Percentiles rank a stretch among this genome's conserved stretches.
These are phyloP conservation scores for Apiotrichum veenhuisii DNA, from an alignment of 1,284 basidiomycete species.

Conservation along the genomic window DNA sequence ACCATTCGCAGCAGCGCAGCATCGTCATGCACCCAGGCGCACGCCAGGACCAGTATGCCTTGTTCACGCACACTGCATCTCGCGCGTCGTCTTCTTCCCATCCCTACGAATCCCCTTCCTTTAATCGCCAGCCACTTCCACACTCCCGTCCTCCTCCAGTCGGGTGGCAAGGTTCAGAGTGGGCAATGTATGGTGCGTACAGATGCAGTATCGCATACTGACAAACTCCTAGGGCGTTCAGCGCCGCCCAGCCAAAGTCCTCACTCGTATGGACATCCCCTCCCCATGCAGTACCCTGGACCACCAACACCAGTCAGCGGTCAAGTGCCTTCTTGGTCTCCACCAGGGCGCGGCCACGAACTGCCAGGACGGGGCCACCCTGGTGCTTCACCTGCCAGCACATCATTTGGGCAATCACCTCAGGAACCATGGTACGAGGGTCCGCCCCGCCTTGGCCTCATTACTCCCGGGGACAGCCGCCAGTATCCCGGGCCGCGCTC, in stretches of 20 bases:
- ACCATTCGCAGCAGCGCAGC: constrained; percentile 74
- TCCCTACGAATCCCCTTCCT: constrained; percentile 4
- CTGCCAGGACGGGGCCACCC: neutral
- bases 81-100: constrained; percentile 2
- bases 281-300: neutral
- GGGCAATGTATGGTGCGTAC: constrained; percentile 5
- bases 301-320: neutral
- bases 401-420: neutral
- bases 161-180: constrained; percentile 1
- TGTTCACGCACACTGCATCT: constrained; percentile 16
- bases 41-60: constrained; percentile 18
- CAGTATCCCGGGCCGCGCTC: neutral
- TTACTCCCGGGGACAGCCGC: neutral
- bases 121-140: neutral
- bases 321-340: neutral
- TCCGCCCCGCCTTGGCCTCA: neutral
- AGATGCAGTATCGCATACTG: neutral
- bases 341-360: neutral
- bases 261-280: neutral
- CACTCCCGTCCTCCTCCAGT: neutral
- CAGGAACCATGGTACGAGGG: neutral
- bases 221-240: neutral
- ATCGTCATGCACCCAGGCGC: constrained; percentile 71
- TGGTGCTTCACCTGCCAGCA: neutral
- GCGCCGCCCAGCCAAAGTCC: neutral